Percentiles rank a stretch among this genome's conserved stretches.
Evolutionary conservation across 2,329 filamentous ascomycete genomes (phyloP).

Genomic region (Didymella exigua): DNA sequence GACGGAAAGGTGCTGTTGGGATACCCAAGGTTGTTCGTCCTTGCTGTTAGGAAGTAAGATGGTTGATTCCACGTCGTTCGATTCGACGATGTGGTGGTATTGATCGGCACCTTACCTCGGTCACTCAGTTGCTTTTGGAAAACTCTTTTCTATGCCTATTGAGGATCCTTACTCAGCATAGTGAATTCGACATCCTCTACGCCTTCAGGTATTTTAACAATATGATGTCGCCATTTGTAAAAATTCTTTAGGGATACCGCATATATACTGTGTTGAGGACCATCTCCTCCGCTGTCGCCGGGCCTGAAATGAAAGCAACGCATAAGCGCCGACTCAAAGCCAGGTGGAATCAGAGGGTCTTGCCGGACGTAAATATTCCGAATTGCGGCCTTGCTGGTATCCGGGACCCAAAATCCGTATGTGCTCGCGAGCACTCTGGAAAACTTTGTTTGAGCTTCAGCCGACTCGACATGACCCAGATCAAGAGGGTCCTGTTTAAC

Average conservation of each 20-base stretch:
- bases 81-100: too few relatives aligned
- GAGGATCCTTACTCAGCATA: neutral
- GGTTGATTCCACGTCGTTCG: neutral
- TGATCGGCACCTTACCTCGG: neutral
- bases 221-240: neutral
- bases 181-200: neutral
- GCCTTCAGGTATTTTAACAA: neutral
- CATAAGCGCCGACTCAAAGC: neutral
- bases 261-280: neutral
- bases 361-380: neutral
- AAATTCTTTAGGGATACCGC: neutral
- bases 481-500: neutral
- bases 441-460: neutral
- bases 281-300: neutral
- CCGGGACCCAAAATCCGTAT: neutral
- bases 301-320: neutral
- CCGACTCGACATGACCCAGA: neutral
- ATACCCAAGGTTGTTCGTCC: constrained; percentile 64
- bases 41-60: constrained; percentile 44
- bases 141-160: neutral
- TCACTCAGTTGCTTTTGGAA: neutral
- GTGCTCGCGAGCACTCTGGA: neutral
- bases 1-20: constrained; percentile 62
- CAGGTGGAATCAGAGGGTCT: neutral
- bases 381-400: too few relatives aligned